Base-by-base conservation (phyloP, 2,329 filamentous ascomycete species). In the Sclerotinia nivalis region DNA sequence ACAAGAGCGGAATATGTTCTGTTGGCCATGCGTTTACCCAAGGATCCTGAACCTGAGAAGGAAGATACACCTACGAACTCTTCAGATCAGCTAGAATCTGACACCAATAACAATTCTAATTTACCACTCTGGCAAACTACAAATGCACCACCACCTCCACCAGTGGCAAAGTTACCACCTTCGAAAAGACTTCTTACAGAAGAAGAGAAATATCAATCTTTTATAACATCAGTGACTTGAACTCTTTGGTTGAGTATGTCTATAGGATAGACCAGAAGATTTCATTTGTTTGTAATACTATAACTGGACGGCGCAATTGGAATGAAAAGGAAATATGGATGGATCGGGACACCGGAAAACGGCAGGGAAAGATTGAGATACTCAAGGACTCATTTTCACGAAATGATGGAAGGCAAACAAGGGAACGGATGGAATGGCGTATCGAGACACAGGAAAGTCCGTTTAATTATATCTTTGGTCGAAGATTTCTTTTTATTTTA, bases 1-100 rank as follows among this genome's bases (percentile, higher is more conserved):
- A 90, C 88, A 12, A 84, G 89, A 47, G 88, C 88, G 20, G 88
- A 91, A 78, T 91, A 90, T 75, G 83, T 91, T 5, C 79, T 91
- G 31, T 80, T 91, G 40, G 89, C 89, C 15, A 91, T 91, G 88
- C 84, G 88, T 61, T 81, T 91, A 20, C 88, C 88, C 0, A 83
- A 84, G 60, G 75, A 77, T 47, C 59, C 43, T 28, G 72, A 73
- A 13, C 49, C 68, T 34, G 56, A 55, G 37, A 72, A 72, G 54
- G 70, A 73, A 13, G 70, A 70, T 13, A 69, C 70, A 40, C 20
- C 60, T 28, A 25, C n/a, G 55, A 50, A 28, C 25, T 45, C 67
- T 18, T 55, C 49, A 28, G 59, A 65, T 13, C 40, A 47, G 49
- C 25, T n/a, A 65, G 67, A 69, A 25, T 20, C 47, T 15, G 45